Evolutionary conservation across 2,329 filamentous ascomycete genomes (phyloP), one percentile per base, ranked within the genome.

Genomic region (Fusarium pseudograminearum): DNA sequence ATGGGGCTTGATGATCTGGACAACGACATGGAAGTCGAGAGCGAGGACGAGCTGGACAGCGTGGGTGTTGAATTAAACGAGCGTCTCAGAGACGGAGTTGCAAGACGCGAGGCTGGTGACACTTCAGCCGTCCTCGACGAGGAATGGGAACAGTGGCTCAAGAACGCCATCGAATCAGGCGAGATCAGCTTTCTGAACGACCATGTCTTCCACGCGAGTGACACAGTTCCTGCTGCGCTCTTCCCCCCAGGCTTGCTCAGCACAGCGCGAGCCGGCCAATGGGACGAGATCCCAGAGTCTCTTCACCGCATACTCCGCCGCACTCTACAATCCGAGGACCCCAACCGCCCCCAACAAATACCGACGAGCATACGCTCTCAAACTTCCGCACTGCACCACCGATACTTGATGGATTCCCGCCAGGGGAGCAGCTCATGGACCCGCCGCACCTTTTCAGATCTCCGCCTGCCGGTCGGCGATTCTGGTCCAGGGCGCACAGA

Each of bases 141-240:
- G 67, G 89, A 90, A 72, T 92, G 89, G 89, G 90, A 93, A 77
- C 89, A 91, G 77, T 93, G 90, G 87, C 81, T 92, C 64, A 92
- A 92, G 78, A 89, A 90, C 73, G 89, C 87, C 44, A 86, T 90
- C 50, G 90, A 92, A 74, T 83, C 86, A 8, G 90, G 89, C 62
- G 82, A 86, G 57, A 79, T 89, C 38, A 80, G 84, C 20, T 81
- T 83, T 51, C 75, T 86, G 28, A 80, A 82, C 7, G 81, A 83
- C 46, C 81, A 78, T 77, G 72, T 76, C 77, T 75, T 79, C 72
- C 76, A 71, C 65, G 72, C 65, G 24, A 71, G 66, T 42, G 77
- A 67, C 59, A 74, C 63, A 58, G 71, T 77, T 22, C 78, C 78
- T 22, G 72, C 78, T 7, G 73, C 80, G 22, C 76, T 86, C 18